Base-by-base conservation (phyloP, 1,284 basidiomycete species). In the Malassezia nana region DNA sequence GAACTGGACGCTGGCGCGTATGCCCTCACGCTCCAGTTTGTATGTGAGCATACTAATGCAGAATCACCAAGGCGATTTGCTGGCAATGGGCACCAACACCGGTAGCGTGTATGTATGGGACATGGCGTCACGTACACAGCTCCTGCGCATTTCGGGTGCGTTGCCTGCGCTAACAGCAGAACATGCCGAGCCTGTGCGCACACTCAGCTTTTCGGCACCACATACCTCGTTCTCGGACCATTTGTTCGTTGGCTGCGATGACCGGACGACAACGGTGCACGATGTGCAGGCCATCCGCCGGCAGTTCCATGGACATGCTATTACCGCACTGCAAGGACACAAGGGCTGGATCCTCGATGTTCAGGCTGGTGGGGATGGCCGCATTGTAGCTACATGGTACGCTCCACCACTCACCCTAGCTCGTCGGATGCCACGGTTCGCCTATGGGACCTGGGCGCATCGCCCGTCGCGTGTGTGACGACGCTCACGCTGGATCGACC, bases 341-440 rank as follows among this genome's bases (percentile, higher is more conserved):
- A 28, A 51, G 15, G 54, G 54, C 28, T 56, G 54, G 54, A 26
- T 51, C 13, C 46, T 56, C 7, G 48, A 46, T 33, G 43, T 47
- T 4, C 48, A 56, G 16, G 15, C 54, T 8, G 40, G 48, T 20
- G 54, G 43, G 3, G 47, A 51, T 26, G 54, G 54, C 0, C 43
- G 54, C 16, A 44, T 56, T 20, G 43, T 56, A 10, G 54, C 54
- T 28, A 51, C 54, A 15, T 32, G 33, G 35, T 48, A 28, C 32
- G 45, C n/a, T 10, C 9, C 4, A 7, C 3, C 16, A 20, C 31
- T 46, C 5, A 46, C 45, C 26, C 4, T 7, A 50, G 41, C 16
- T 31, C 46, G 0, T 50, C 48, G 12, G 49, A 56, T 29, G 32
- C 18, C 18, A 25, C 24, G 5, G 40, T 56, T 6, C 49, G 39